phyloP scores from a whole-genome alignment of 352 stramenopile species.

The Pythium coloratum region DNA sequence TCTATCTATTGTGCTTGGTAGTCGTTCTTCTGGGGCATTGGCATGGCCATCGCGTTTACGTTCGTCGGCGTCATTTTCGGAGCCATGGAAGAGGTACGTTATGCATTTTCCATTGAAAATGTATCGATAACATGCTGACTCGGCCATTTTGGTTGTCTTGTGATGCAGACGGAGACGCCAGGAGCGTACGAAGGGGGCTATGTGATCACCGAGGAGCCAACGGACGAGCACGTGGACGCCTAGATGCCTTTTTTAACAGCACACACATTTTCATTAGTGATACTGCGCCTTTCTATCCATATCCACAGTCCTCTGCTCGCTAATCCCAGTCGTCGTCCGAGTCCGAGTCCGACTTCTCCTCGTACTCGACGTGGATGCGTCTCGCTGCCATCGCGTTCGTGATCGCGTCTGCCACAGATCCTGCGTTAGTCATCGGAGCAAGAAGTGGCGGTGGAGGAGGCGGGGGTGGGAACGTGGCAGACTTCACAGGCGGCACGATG shows the following conservation, averaged over 20 bases:
- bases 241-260: not conserved
- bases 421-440: slow-evolving; percentile 38
- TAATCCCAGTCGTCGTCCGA: slow-evolving; percentile 86
- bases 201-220: not conserved
- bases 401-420: slow-evolving; percentile 78
- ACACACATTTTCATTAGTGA: not conserved
- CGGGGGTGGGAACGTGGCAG: slow-evolving; percentile 13
- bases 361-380: slow-evolving; percentile 82
- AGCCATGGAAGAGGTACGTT: slow-evolving; percentile 61
- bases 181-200: not conserved
- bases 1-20: slow-evolving; percentile 20
- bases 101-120: not conserved
- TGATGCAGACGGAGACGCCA: not conserved
- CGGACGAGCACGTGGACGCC: not conserved
- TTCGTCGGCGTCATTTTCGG: slow-evolving; percentile 69
- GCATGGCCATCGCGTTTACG: slow-evolving; percentile 76
- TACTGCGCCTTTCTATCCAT: not conserved
- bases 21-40: slow-evolving; percentile 80
- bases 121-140: not conserved
- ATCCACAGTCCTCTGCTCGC: not conserved
- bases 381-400: slow-evolving; percentile 77
- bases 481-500: slow-evolving; percentile 14
- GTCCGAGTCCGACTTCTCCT: slow-evolving; percentile 65
- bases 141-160: not conserved
- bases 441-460: slow-evolving; percentile 27